Conservation (phyloP, 768 basidiomycete genomes). For the Clathrus columnatus region DNA sequence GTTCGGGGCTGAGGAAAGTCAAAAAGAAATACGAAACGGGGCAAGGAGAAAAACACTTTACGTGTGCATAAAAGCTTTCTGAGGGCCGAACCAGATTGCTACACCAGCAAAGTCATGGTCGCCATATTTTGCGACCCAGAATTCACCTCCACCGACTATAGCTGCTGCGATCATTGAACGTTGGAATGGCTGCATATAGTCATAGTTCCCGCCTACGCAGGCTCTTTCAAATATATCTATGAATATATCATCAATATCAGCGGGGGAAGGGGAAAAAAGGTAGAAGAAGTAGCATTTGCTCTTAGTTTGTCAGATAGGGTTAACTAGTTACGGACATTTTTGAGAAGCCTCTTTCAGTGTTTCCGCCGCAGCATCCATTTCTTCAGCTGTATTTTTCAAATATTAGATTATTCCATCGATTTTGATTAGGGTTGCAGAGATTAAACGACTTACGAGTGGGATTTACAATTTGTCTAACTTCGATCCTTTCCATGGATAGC, state of each 20-base stretch:
- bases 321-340: background rate
- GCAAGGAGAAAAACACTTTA: background rate
- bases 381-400: background rate
- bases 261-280: too few relatives aligned
- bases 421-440: too few relatives aligned
- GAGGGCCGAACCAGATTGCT: conserved; percentile 7
- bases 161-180: background rate
- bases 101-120: background rate
- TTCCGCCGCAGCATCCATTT: background rate
- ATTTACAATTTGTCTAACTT: too few relatives aligned
- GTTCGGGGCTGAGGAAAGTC: background rate
- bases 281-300: too few relatives aligned
- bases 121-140: background rate
- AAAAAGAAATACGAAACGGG: background rate
- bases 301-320: too few relatives aligned
- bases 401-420: too few relatives aligned
- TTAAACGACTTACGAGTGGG: too few relatives aligned
- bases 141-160: background rate
- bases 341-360: background rate
- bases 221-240: background rate
- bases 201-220: background rate
- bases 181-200: background rate
- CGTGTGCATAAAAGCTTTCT: background rate
- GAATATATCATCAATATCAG: too few relatives aligned
- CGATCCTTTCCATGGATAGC: too few relatives aligned